phyloP scores from a whole-genome alignment of 2,329 filamentous ascomycete species.

The Phialocephala sp. region DNA sequence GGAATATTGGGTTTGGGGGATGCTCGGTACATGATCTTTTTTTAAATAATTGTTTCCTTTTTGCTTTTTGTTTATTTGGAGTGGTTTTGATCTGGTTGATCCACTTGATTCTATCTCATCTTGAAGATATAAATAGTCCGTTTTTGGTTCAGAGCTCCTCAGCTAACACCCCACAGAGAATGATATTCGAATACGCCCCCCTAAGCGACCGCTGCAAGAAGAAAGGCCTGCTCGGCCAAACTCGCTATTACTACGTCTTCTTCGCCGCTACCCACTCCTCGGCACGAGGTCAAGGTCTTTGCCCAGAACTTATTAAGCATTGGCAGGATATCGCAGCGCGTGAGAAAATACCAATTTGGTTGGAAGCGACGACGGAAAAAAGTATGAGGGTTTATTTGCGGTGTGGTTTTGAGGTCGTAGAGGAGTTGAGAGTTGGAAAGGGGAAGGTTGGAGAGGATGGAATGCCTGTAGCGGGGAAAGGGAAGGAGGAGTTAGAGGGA shows the following conservation, averaged over 20 bases:
- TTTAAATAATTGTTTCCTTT: too few relatives aligned
- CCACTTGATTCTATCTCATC: too few relatives aligned
- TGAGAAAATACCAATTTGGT: constrained; percentile 30
- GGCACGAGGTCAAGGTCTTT: constrained; percentile 24
- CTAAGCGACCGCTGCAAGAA: constrained; percentile 21
- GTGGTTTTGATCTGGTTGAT: too few relatives aligned
- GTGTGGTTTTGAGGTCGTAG: constrained; percentile 31
- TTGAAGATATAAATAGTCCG: too few relatives aligned
- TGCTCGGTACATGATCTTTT: constrained; percentile 14
- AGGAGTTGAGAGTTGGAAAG: constrained; percentile 28
- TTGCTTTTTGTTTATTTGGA: background rate
- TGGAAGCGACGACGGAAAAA: constrained; percentile 31
- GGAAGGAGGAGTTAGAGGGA: constrained; percentile 25
- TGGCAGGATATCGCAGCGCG: constrained; percentile 23
- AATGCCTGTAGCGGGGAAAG: background rate
- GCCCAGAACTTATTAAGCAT: constrained; percentile 23
- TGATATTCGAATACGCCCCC: constrained; percentile 27
- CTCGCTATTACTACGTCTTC: constrained; percentile 33
- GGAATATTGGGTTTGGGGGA: constrained; percentile 29
- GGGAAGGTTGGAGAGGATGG: constrained; percentile 28
- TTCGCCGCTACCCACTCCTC: constrained; percentile 26
- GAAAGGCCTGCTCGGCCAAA: constrained; percentile 14
- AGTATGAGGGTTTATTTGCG: constrained; percentile 26
- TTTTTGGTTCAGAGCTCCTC: background rate
- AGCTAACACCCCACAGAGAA: constrained; percentile 21